A percentile compares a stretch with the other conserved stretches of the same genome.
phyloP scores from a whole-genome alignment of 2,329 filamentous ascomycete genomes.

The Epichloe aotearoae region DNA sequence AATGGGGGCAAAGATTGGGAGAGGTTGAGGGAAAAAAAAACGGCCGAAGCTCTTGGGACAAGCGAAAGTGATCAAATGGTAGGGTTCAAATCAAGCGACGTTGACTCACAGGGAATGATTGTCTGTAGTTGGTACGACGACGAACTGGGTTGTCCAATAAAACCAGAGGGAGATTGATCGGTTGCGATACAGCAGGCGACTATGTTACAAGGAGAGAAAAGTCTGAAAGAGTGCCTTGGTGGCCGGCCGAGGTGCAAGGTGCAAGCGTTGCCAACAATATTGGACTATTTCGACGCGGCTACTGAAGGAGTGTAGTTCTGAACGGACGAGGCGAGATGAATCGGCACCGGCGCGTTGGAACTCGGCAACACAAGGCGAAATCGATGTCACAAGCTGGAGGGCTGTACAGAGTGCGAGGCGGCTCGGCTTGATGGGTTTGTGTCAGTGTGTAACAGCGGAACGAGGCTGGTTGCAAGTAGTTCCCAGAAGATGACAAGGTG shows the following conservation, averaged over 20 bases:
- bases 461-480: background rate
- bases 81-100: slow-evolving; percentile 14
- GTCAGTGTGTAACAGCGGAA: slow-evolving; percentile 6
- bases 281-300: slow-evolving; percentile 18
- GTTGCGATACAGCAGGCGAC: slow-evolving; percentile 6
- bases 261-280: slow-evolving; percentile 24
- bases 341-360: slow-evolving; percentile 22
- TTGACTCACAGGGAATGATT: slow-evolving; percentile 21
- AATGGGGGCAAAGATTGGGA: too few relatives aligned
- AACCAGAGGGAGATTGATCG: background rate
- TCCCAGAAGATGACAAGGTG: background rate
- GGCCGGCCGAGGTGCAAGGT: slow-evolving; percentile 16
- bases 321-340: slow-evolving; percentile 17
- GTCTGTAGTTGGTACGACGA: slow-evolving; percentile 19
- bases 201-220: slow-evolving; percentile 10
- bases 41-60: slow-evolving; percentile 6
- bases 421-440: slow-evolving; percentile 9
- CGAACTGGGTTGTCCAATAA: slow-evolving; percentile 2
- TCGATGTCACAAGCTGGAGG: slow-evolving; percentile 15
- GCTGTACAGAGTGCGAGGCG: slow-evolving; percentile 4
- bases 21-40: background rate
- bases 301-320: slow-evolving; percentile 14
- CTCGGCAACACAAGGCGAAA: slow-evolving; percentile 19
- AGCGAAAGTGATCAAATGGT: slow-evolving; percentile 3
- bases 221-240: slow-evolving; percentile 16